These are phyloP conservation scores for Colletotrichum neosansevieriae DNA, from an alignment of 2,329 filamentous ascomycete species.

Conservation along the genomic window DNA sequence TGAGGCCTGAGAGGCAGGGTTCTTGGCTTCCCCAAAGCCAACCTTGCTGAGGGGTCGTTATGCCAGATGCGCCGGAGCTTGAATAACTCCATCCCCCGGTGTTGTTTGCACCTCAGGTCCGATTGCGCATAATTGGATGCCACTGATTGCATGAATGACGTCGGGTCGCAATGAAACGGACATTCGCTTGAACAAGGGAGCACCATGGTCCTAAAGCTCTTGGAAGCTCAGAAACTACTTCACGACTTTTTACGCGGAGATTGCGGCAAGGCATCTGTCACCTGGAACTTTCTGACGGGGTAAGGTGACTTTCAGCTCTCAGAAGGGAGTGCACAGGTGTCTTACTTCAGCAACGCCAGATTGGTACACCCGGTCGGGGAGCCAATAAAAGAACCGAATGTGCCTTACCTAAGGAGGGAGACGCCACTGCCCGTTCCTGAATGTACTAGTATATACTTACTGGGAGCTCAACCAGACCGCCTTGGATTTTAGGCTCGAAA, in stretches of 20 bases:
- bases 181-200: conserved; percentile 14
- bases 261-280: conserved; percentile 8
- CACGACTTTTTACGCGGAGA: not conserved
- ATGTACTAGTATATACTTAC: too few relatives aligned
- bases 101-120: conserved; percentile 5
- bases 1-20: conserved; percentile 37
- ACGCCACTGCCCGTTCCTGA: not conserved
- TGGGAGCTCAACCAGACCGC: not conserved
- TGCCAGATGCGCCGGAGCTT: conserved; percentile 24
- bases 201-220: conserved; percentile 13
- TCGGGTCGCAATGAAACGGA: conserved; percentile 16
- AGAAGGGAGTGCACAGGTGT: too few relatives aligned
- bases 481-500: conserved; percentile 24
- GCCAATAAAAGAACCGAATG: too few relatives aligned
- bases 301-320: not conserved
- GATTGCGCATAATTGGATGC: not conserved
- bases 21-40: conserved; percentile 19
- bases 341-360: too few relatives aligned
- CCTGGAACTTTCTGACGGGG: conserved; percentile 8
- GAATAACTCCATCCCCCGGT: conserved; percentile 12
- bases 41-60: conserved; percentile 17
- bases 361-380: too few relatives aligned
- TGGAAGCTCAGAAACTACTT: not conserved
- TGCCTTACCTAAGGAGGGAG: too few relatives aligned
- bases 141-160: conserved; percentile 23